A percentile compares a stretch with the other conserved stretches of the same genome.
Conservation (phyloP, 2,329 filamentous ascomycete genomes). For the Pseudogymnoascus destructans region DNA sequence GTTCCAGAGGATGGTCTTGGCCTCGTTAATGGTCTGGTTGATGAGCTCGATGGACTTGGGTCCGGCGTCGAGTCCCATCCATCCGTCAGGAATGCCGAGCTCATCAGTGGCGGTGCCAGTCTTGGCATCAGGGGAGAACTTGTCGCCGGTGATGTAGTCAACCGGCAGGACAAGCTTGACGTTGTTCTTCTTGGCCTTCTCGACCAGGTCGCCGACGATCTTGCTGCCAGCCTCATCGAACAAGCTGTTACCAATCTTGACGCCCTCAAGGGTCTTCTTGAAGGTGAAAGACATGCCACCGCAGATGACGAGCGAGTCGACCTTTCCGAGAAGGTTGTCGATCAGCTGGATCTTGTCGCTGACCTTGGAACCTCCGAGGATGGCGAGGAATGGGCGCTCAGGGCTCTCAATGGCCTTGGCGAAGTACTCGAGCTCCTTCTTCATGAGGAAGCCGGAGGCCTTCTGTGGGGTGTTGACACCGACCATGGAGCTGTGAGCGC, state of each 20-base stretch:
- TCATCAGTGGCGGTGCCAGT: slow-evolving; percentile 72
- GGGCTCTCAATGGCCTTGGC: slow-evolving; percentile 90
- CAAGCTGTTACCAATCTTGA: slow-evolving; percentile 79
- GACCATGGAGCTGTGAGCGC: slow-evolving; percentile 98
- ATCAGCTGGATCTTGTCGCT: slow-evolving; percentile 99
- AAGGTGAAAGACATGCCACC: slow-evolving; percentile 99
- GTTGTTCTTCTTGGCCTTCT: slow-evolving; percentile 93
- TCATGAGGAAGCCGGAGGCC: slow-evolving; percentile 96
- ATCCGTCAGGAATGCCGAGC: slow-evolving; percentile 87
- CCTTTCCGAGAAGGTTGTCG: slow-evolving; percentile 96
- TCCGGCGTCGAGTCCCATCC: slow-evolving; percentile 95
- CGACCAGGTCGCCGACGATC: slow-evolving; percentile 74
- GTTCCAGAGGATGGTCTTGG: slow-evolving; percentile 98
- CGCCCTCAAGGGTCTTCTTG: slow-evolving; percentile 92
- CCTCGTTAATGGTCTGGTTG: slow-evolving; percentile 72
- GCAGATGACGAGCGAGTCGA: slow-evolving; percentile 91
- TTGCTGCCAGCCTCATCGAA: slow-evolving; percentile 92
- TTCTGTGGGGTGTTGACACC: slow-evolving; percentile 91
- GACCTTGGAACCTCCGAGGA: slow-evolving; percentile 95
- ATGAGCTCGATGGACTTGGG: slow-evolving; percentile 78
- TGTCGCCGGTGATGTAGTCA: slow-evolving; percentile 93
- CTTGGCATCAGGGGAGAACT: slow-evolving; percentile 76
- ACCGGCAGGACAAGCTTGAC: slow-evolving; percentile 91
- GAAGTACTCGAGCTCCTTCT: slow-evolving; percentile 99
- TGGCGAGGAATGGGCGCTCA: slow-evolving; percentile 92